Conservation (phyloP, 2,329 filamentous ascomycete genomes). For the Botrytis fabae region DNA sequence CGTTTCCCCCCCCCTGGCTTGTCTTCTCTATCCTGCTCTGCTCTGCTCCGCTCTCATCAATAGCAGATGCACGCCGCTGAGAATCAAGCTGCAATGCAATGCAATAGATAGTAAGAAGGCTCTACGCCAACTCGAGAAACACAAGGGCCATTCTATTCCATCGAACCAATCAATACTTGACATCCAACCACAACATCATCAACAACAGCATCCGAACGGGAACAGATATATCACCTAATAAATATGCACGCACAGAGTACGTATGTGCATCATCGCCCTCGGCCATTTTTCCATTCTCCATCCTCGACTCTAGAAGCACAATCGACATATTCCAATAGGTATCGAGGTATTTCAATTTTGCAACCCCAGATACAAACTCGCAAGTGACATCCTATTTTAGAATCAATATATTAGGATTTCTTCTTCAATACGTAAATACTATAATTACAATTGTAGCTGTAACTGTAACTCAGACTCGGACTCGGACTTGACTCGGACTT, state of each 20-base stretch:
- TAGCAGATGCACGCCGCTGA: neutral
- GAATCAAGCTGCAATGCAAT: neutral
- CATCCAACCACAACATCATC: neutral
- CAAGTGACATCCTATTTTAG: neutral
- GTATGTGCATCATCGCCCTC: neutral
- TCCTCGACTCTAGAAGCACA: neutral
- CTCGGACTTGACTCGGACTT: no score
- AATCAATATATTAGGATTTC: neutral
- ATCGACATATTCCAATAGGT: neutral
- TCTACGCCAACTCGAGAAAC: neutral
- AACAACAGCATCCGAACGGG: neutral
- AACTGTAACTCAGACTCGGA: neutral
- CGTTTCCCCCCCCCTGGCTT: neutral
- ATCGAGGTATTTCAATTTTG: neutral
- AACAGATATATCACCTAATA: neutral
- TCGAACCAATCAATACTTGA: neutral
- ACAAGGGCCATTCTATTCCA: neutral
- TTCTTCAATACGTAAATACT: neutral
- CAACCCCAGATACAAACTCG: neutral
- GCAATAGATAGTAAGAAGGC: neutral
- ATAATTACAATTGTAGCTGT: neutral
- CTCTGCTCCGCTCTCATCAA: neutral
- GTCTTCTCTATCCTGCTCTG: neutral
- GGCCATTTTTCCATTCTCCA: neutral
- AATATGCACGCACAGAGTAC: no score